Evolutionary conservation across 1,284 basidiomycete genomes (phyloP), one percentile per base, ranked within the genome.

Genomic region (Tremellales sp.): DNA sequence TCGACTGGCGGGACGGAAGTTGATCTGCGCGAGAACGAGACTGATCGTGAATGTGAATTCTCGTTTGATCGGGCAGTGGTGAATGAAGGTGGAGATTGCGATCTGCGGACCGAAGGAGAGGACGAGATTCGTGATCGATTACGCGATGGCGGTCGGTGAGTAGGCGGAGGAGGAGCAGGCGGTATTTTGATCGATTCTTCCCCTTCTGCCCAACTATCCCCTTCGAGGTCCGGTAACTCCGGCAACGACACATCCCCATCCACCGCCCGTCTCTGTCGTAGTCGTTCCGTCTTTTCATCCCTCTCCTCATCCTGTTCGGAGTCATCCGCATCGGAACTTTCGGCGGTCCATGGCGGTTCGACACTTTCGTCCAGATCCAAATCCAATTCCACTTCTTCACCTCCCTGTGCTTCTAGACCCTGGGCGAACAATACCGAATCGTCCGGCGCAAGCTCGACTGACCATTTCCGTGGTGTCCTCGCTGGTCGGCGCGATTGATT

Each of bases 301-400:
- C 29, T 15, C n/a, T 24, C 39, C 15, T 50, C 51, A 23, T 26
- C 37, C 40, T 15, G 15, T 51, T 27, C 15, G 4, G 31, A 43
- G 15, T 31, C 43, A 22, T 44, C 47, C 23, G 47, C 54, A 19
- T 57, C 52, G 29, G 53, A 54, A 13, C 22, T 44, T 45, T 56
- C 52, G 6, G 26, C 31, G 2, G 23, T 46, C 57, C 57, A 59
- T 29, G 48, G 46, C 27, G 50, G 41, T 11, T 40, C 55, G 12
- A 51, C 23, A 11, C 48, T 53, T 57, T 64, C 61, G 49, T 66
- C 65, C 22, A 67, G 39, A 48, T 71, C 69, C 29, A 31, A 31
- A n/a, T n/a, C n/a, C 24, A 71, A 40, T 22, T 67, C 69, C n/a
- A 65, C 52, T 31, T 62, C 61, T 7, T 51, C 50, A 56, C 48